Percentiles rank a stretch among this genome's conserved stretches.
These are phyloP conservation scores for Glycine soja DNA, from an alignment of 306 rosid genomes.

Conservation along the genomic window DNA sequence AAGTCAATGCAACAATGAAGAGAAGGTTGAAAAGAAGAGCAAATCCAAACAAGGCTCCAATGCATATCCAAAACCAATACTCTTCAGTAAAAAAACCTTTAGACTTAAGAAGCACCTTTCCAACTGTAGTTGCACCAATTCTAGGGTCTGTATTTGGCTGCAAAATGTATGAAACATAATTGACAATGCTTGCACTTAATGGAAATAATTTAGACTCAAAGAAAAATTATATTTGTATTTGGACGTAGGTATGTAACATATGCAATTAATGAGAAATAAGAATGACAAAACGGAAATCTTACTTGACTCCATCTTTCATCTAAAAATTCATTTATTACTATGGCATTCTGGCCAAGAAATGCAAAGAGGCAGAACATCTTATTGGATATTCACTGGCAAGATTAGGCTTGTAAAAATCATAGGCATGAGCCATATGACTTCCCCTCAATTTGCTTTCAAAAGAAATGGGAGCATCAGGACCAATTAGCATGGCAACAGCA, in stretches of 20 bases:
- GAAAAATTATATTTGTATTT: not conserved
- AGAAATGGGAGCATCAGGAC: too few species aligned
- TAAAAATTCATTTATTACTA: constrained; percentile 78
- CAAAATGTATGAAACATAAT: constrained; percentile 9
- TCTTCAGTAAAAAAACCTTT: constrained; percentile 68
- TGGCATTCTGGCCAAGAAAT: constrained; percentile 80
- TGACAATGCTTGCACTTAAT: not conserved
- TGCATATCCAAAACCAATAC: constrained; percentile 76
- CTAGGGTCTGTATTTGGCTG: constrained; percentile 66
- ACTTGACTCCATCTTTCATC: constrained; percentile 82
- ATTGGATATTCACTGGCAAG: constrained; percentile 97
- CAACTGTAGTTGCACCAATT: constrained; percentile 60
- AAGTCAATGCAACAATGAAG: constrained; percentile 63
- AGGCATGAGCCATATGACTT: constrained; percentile 84
- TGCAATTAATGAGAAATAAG: constrained; percentile 19
- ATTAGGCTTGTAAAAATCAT: constrained; percentile 93
- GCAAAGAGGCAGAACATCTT: constrained; percentile 38
- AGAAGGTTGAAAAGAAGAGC: constrained; percentile 68
- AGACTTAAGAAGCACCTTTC: constrained; percentile 63
- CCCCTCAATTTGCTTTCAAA: constrained; percentile 89
- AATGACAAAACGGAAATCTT: constrained; percentile 33
- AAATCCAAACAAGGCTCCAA: constrained; percentile 72
- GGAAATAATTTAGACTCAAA: not conserved
- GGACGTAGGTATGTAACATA: not conserved
- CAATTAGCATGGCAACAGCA: constrained; percentile 81